Evolutionary conservation across 2,329 filamentous ascomycete species (phyloP).

Genomic region (Bipolaris cookei): DNA sequence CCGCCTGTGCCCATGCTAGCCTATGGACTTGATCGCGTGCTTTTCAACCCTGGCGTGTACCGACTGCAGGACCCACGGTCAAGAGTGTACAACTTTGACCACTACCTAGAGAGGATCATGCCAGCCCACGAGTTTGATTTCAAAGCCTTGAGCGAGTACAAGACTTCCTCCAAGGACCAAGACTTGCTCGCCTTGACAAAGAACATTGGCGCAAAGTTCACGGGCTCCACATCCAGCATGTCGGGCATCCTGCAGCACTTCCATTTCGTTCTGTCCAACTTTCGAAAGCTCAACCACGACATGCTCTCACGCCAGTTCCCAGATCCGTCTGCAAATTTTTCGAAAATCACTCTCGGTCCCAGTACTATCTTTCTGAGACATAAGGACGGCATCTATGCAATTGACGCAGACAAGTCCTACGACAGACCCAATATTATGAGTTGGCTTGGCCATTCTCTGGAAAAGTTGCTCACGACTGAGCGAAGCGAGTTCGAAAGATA

Average conservation of each 20-base stretch:
- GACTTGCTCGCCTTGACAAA: slow-evolving; percentile 72
- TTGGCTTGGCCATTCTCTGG: slow-evolving; percentile 94
- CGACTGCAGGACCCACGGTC: slow-evolving; percentile 87
- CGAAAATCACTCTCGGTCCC: slow-evolving; percentile 73
- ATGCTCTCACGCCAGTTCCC: slow-evolving; percentile 72
- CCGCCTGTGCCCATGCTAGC: slow-evolving; percentile 67
- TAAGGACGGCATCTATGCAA: slow-evolving; percentile 86
- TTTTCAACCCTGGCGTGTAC: slow-evolving; percentile 91
- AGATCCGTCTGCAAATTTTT: slow-evolving; percentile 69
- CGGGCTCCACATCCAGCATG: slow-evolving; percentile 97
- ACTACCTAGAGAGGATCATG: slow-evolving; percentile 92
- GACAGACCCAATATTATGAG: slow-evolving; percentile 85
- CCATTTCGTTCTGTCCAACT: slow-evolving; percentile 86
- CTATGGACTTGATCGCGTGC: slow-evolving; percentile 82
- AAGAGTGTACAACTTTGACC: slow-evolving; percentile 94
- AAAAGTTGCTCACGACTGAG: slow-evolving; percentile 86
- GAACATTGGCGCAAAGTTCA: slow-evolving; percentile 75
- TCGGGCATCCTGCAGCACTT: slow-evolving; percentile 86
- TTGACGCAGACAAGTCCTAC: slow-evolving; percentile 93
- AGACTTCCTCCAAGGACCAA: slow-evolving; percentile 86
- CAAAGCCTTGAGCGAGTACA: slow-evolving; percentile 80
- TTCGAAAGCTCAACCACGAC: slow-evolving; percentile 72
- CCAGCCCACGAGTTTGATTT: slow-evolving; percentile 93
- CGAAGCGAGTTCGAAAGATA: slow-evolving; percentile 87
- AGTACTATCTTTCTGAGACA: slow-evolving; percentile 78